Base-by-base conservation (phyloP, 2,329 filamentous ascomycete genomes). In the Exophiala bonariae region DNA sequence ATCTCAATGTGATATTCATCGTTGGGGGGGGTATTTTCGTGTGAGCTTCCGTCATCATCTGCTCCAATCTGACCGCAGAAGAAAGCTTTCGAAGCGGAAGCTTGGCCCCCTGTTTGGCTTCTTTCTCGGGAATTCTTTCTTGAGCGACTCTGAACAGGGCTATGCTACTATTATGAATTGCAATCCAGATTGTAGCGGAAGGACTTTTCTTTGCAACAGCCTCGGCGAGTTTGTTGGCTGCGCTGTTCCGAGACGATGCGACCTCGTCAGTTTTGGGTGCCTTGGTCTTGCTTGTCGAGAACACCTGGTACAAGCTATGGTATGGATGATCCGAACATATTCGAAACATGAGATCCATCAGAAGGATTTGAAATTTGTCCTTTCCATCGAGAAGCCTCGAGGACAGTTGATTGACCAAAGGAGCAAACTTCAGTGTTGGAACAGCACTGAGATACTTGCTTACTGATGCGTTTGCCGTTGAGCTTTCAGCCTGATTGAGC, bases 281-380 rank as follows among this genome's bases (percentile, higher is more conserved):
- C 58, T 85, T 83, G 41, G 80, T 82, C 59, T 84, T 87, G 35
- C 81, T 83, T 17, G 86, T 85, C 2, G 91, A 88, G 75, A 92
- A 96, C 33, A 99, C 89, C 59, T 97, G 91, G 64, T 99, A 95
- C 83, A 97, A 92, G 39, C 90, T 90, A 63, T 99, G 95, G 65
- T 91, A 96, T 0, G 93, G 95, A 68, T 99, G 93, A 47, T 99
- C 90, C 9, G 80, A 76, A 62, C 92, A 97, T 45, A 99, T 96
- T 7, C 83, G 84, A 61, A 83, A 82, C 3, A 97, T 83, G 14
- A 99, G 72, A 2, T 76, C 74, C 41, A 82, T 80, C 2, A 99
- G 74, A 1, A 92, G 75, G 32, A 74, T 76, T 61, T 99, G 93
- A 61, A 99, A 99, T 0, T 74, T 63, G 13, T 77, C 79, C 1